Evolutionary conservation across 805 yeast genomes (phyloP), one percentile per base, ranked within the genome.

Genomic region (Helenozyma baotianmanensis): DNA sequence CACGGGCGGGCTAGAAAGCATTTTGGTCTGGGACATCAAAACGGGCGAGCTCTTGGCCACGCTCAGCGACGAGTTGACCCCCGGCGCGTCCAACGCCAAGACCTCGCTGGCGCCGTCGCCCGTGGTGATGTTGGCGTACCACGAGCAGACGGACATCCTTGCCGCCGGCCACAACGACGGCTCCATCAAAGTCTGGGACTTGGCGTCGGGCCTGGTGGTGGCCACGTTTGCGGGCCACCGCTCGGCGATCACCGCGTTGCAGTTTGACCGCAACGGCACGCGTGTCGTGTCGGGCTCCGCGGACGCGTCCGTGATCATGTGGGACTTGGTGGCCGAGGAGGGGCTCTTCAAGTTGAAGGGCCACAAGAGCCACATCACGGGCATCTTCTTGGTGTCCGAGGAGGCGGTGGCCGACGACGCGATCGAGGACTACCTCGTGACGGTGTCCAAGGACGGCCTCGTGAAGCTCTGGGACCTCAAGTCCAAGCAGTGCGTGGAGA

Each of bases 141-240:
- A 85, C 45, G 58, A 64, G 6, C 71, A 66, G 9, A 75, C 86
- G 0, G 78, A 79, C 43, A 65, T 90, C 29, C 53, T 90, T 23
- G 97, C 95, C 3, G 87, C 85, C 4, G 99, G 98, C 3, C 84
- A 87, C 51, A 67, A 75, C 11, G 96, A 90, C 59, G 99, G 99
- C 18, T 69, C 82, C 14, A 82, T 92, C 39, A 82, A 88, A 44
- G 67, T 92, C 11, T 92, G 97, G 97, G 98, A 92, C 72, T 48
- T 83, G 38, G 67, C 87, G 23, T 82, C 95, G 4, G 80, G 79
- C 6, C 70, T 85, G 10, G 88, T 87, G 5, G 56, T 92, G 28
- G 78, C 89, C 27, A 80, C 76, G 37, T 88, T 92, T 54, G 80
- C 78, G 42, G 99, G 99, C n/a, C 99, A 92, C 59, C 81, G 78